Base-by-base conservation (phyloP, 495 filamentous ascomycete genomes). In the Daldinia childiae region DNA sequence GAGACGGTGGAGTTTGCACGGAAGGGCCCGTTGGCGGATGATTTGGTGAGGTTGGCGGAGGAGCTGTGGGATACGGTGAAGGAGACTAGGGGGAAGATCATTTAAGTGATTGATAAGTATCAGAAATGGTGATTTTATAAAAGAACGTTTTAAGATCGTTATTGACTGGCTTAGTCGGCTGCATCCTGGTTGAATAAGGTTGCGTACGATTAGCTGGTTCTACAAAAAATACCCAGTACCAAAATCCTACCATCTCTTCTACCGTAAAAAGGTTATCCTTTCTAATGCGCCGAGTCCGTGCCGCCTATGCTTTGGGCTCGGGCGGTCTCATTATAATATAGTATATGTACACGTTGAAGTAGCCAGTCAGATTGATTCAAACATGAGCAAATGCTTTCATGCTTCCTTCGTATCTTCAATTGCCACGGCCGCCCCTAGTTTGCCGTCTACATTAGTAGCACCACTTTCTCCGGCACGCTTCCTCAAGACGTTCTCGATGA, bases 401-500 rank as follows among this genome's bases (percentile, higher is more conserved):
- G 38, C 50, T 6, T 41, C 45, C 12, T 62, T 70, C 27, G 64
- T 45, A 9, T 72, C 74, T 14, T 76, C 72, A 21, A 74, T 64
- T 0, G 74, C 74, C 7, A 71, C 39, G 1, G 78, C 67, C 39
- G 74, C 48, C 56, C 68, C 73, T 0, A 77, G 27, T 29, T 76
- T 74, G 1, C 68, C 66, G 38, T 59, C 62, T 1, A 66, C 54
- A 1, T 52, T 30, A 0, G 67, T 58, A 0, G 52, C 21, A 21
- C 63, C 74, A 58, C 78, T 85, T 64, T 81, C 76, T 29, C 85
- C 84, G 14, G 87, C 86, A 59, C 95, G 86, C 88, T 97, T 97
- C 85, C 91, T 92, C 45, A 99, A 81, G 7, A 98, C 95, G 72
- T 99, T 98, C 85, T 99, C 96, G 67, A 99, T 98, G 80, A 99